These are phyloP conservation scores for Chalciporus piperatus DNA, from an alignment of 768 basidiomycete species.

Conservation along the genomic window DNA sequence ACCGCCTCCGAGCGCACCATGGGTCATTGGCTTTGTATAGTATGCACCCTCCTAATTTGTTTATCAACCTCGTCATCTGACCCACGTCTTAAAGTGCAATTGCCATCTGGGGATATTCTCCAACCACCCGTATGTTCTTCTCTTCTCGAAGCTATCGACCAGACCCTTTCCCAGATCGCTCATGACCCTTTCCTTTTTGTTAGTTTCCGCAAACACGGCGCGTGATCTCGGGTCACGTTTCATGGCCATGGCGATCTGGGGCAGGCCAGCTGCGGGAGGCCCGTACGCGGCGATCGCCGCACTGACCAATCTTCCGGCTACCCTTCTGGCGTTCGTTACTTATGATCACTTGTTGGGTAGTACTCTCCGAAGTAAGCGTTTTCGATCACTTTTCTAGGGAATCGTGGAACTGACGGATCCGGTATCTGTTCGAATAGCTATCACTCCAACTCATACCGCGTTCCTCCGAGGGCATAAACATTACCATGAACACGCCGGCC, in stretches of 20 bases:
- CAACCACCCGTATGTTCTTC: conserved; percentile 40
- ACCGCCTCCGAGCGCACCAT: conserved; percentile 51
- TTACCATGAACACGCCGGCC: conserved; percentile 25
- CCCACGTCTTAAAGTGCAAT: conserved; percentile 38
- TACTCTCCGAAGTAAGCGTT: conserved; percentile 53
- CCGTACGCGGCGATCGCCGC: conserved; percentile 61
- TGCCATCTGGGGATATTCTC: conserved; percentile 60
- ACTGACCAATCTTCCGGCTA: conserved; percentile 65
- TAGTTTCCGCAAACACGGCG: conserved; percentile 63
- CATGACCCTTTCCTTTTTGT: not conserved
- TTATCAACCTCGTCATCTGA: not conserved
- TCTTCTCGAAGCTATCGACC: not conserved
- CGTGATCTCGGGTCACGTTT: conserved; percentile 67
- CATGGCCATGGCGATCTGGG: conserved; percentile 62
- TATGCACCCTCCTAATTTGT: conserved; percentile 30
- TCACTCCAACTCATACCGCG: conserved; percentile 22
- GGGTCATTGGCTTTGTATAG: conserved; percentile 59
- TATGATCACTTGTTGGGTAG: conserved; percentile 60
- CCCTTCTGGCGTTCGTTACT: conserved; percentile 47
- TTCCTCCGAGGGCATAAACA: conserved; percentile 21
- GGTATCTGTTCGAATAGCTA: conserved; percentile 9
- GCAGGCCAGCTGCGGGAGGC: conserved; percentile 48
- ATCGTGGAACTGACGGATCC: conserved; percentile 10
- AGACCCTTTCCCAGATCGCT: not conserved
- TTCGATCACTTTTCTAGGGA: not conserved